Conservation (phyloP, 2,329 filamentous ascomycete species). For the Phialophora verrucosa region DNA sequence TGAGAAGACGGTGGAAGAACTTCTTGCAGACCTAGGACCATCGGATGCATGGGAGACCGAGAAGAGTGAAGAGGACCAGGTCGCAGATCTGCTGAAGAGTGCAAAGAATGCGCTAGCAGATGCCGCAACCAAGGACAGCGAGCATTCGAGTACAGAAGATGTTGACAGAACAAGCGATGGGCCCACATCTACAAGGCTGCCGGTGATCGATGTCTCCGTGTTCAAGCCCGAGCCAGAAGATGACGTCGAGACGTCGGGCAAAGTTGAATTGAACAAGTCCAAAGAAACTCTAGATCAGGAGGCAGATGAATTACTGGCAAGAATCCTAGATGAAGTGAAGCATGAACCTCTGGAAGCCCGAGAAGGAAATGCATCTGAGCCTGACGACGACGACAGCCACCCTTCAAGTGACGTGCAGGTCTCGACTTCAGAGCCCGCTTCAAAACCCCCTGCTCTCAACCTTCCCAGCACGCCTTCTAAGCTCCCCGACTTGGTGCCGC, state of each 20-base stretch:
- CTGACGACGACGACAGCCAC: constrained; percentile 6
- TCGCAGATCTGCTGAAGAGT: constrained; percentile 39
- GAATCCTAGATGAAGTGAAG: constrained; percentile 42
- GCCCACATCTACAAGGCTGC: constrained; percentile 11
- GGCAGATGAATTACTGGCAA: constrained; percentile 42
- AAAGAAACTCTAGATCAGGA: constrained; percentile 37
- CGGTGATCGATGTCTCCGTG: constrained; percentile 35
- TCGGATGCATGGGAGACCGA: constrained; percentile 40
- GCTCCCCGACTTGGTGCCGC: constrained; percentile 26
- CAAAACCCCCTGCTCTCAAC: constrained; percentile 14
- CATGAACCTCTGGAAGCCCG: constrained; percentile 27
- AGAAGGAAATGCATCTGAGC: constrained; percentile 16
- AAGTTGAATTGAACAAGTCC: constrained; percentile 5
- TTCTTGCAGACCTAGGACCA: constrained; percentile 42
- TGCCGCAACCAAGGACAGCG: constrained; percentile 12
- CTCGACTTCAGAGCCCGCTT: not conserved
- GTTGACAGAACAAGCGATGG: constrained; percentile 10
- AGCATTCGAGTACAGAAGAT: constrained; percentile 14
- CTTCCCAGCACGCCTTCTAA: constrained; percentile 36
- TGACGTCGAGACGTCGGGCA: constrained; percentile 27
- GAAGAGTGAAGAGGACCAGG: constrained; percentile 39
- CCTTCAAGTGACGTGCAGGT: constrained; percentile 6
- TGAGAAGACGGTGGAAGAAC: constrained; percentile 42
- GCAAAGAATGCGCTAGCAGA: constrained; percentile 36
- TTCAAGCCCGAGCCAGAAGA: constrained; percentile 33